Base-by-base conservation (phyloP, 1,284 basidiomycete species). In the Heterobasidion occidentale region DNA sequence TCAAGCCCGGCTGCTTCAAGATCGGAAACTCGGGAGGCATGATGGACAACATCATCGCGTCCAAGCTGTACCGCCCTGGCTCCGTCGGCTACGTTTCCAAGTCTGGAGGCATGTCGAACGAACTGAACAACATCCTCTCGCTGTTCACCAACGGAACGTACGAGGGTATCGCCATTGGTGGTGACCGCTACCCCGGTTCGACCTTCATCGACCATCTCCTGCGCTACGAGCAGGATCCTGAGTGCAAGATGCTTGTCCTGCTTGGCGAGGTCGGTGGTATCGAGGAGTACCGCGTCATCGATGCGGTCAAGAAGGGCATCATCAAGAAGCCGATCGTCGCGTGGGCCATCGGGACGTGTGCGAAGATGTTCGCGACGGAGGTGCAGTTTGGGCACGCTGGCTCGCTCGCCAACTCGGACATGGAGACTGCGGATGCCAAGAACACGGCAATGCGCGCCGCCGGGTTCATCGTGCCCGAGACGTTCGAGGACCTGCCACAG, bases 21-120 rank as follows among this genome's bases (percentile, higher is more conserved):
- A 98, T 98, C 68, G 96, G 96, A 67, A 99, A 98, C 85, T 96
- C 93, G 62, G 96, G 96, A 80, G 95, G 92, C 71, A 98, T 98
- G 96, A 98, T 98, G 94, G 97, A 99, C 81, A 99, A 98, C 81
- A 96, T 98, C 77, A 94, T 98, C 67, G 78, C 95, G 14, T 98
- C 94, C 63, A 99, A 98, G 82, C 91, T 99, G 62, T 99, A 98
- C 86, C 93, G 95, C 68, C 78, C 95, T 50, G 97, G 96, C 60
- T 95, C 94, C 20, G 92, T 99, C 66, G 96, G 94, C 69, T 98
- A 98, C 76, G 96, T 99, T 71, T 98, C 94, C 75, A 99, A 99
- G 80, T 98, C 96, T 12, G 96, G 96, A 65, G 96, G 97, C 73
- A 99, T 99, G 97, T 99, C 96, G 65, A 99, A 99, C 80, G 97